phyloP scores from a whole-genome alignment of 306 rosid genomes.

The Cicer bijugum region DNA sequence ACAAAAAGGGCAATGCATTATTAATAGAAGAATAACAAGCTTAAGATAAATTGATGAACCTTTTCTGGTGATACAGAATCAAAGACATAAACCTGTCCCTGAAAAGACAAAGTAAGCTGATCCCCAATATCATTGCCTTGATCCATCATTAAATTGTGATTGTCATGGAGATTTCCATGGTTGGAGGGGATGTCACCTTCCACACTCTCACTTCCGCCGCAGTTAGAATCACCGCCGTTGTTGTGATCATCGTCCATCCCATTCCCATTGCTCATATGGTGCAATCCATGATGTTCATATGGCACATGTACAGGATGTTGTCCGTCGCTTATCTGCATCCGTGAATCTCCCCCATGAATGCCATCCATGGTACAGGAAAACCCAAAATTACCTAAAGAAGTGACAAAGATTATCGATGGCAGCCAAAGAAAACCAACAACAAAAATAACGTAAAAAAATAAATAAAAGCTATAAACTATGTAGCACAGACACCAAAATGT shows the following conservation, averaged over 20 bases:
- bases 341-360: constrained; percentile 57
- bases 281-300: constrained; percentile 64
- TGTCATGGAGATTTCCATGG: constrained; percentile 55
- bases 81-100: constrained; percentile 78
- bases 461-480: background rate
- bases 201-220: constrained; percentile 51
- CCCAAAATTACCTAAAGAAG: constrained; percentile 44
- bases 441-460: background rate
- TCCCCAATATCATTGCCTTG: constrained; percentile 57
- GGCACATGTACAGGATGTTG: constrained; percentile 59
- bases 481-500: background rate
- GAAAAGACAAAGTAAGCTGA: constrained; percentile 76
- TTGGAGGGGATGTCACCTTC: constrained; percentile 64
- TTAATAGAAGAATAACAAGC: constrained; percentile 13
- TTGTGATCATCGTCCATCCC: constrained; percentile 59
- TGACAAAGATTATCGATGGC: constrained; percentile 30
- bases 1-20: background rate
- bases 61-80: constrained; percentile 73
- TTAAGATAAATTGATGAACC: constrained; percentile 51
- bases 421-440: constrained; percentile 12
- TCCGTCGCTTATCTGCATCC: constrained; percentile 54
- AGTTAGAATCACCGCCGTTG: constrained; percentile 49
- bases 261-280: constrained; percentile 64
- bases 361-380: constrained; percentile 58
- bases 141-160: constrained; percentile 50